Conservation (phyloP, 192 early-diverging fungal genomes). For the Coemansia sp. region DNA sequence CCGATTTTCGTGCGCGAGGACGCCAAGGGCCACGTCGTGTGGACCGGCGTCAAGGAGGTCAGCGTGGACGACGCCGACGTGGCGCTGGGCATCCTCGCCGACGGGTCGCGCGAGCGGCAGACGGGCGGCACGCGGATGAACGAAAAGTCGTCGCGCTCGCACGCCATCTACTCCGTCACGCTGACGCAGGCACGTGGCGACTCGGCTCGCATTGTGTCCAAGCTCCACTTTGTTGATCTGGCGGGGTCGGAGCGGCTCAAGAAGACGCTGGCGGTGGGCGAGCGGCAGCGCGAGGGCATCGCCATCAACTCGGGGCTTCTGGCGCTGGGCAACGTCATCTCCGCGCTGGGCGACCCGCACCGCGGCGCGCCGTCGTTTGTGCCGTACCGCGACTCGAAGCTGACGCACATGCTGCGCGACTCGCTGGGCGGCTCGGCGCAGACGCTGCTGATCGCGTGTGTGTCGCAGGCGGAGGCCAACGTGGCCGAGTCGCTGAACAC, state of each 20-base stretch:
- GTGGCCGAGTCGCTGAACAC: constrained; percentile 93
- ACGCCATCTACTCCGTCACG: constrained; percentile 95
- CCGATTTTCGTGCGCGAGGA: constrained; percentile 81
- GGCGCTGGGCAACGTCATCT: constrained; percentile 97
- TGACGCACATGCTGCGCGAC: constrained; percentile 96
- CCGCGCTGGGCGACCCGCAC: constrained; percentile 82
- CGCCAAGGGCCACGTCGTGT: constrained; percentile 81
- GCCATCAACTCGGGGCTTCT: constrained; percentile 95
- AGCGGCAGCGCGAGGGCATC: constrained; percentile 94
- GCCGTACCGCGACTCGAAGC: constrained; percentile 96
- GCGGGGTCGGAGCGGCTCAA: constrained; percentile 97
- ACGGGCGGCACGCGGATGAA: constrained; percentile 99
- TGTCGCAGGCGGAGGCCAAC: constrained; percentile 83
- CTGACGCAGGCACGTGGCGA: constrained; percentile 69
- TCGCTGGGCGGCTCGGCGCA: constrained; percentile 92
- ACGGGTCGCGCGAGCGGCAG: constrained; percentile 76
- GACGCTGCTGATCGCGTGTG: constrained; percentile 96
- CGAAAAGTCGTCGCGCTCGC: constrained; percentile 88
- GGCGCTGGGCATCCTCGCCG: constrained; percentile 65
- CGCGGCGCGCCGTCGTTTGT: constrained; percentile 68
- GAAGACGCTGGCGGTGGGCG: constrained; percentile 89
- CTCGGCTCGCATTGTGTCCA: constrained; percentile 63
- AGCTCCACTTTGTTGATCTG: constrained; percentile 99
- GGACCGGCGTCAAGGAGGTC: constrained; percentile 82
- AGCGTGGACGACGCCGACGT: constrained; percentile 68